Percentiles rank a stretch among this genome's conserved stretches.
Conservation (phyloP, 2,329 filamentous ascomycete species). For the Phyllosticta ampelicida region DNA sequence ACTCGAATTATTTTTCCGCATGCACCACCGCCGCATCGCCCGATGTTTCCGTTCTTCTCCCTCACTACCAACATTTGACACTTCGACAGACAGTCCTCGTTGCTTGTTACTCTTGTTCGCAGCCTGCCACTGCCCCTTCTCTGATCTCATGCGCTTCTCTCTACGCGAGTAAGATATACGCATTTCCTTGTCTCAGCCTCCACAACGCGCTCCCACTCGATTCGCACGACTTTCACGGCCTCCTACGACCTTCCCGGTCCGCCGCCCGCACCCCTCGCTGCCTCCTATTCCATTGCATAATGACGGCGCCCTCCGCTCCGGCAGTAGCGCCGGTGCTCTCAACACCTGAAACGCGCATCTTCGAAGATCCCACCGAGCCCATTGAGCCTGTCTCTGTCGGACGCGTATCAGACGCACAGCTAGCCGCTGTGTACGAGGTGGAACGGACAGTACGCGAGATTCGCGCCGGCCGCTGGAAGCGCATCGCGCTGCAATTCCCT, state of each 20-base stretch:
- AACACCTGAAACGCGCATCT: constrained; percentile 50
- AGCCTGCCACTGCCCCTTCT: neutral
- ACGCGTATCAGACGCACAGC: constrained; percentile 52
- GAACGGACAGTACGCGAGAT: constrained; percentile 69
- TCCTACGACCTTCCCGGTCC: neutral
- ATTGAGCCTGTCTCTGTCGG: constrained; percentile 24
- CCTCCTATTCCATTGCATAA: neutral
- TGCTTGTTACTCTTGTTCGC: neutral
- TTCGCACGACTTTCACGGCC: neutral
- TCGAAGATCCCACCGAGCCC: constrained; percentile 42
- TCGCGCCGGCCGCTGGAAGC: constrained; percentile 55
- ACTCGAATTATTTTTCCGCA: no score
- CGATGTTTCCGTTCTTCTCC: no score
- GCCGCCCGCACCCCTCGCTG: neutral
- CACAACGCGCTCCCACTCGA: neutral
- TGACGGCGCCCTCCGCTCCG: neutral
- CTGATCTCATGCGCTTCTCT: neutral
- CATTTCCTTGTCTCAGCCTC: neutral
- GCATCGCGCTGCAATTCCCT: constrained; percentile 88
- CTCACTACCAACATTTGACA: no score
- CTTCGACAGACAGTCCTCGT: no score
- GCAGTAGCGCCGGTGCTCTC: constrained; percentile 46
- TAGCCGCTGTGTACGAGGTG: constrained; percentile 74
- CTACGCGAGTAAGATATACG: neutral
- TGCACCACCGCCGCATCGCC: no score